A percentile compares a stretch with the other conserved stretches of the same genome.
Evolutionary conservation across 1,139 yeast species (phyloP).

Genomic region (Lodderomyces elongisporus): DNA sequence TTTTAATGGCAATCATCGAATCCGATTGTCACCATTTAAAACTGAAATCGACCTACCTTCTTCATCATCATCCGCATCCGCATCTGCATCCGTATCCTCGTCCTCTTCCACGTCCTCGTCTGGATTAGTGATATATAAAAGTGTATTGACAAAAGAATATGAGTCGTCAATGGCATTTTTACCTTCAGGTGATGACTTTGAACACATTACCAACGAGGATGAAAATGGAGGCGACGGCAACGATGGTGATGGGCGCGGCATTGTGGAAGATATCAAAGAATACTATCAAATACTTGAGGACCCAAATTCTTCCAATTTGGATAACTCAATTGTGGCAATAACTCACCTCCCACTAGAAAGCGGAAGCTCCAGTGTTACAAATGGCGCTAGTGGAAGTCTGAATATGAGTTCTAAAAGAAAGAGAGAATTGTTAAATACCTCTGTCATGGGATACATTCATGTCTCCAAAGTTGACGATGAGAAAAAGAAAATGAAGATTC

Average conservation of each 20-base stretch:
- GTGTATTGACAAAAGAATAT: conserved; percentile 33
- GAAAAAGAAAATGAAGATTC: conserved; percentile 62
- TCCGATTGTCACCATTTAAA: conserved; percentile 68
- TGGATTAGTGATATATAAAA: conserved; percentile 36
- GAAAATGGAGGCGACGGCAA: conserved; percentile 27
- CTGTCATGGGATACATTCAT: conserved; percentile 62
- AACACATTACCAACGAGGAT: conserved; percentile 22
- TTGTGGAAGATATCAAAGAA: conserved; percentile 29
- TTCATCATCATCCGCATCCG: too few relatives aligned
- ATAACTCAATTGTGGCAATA: conserved; percentile 70
- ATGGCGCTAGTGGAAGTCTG: conserved; percentile 51
- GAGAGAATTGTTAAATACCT: conserved; percentile 51
- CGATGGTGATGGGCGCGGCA: conserved; percentile 19
- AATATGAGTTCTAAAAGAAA: too few relatives aligned
- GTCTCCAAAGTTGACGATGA: conserved; percentile 55
- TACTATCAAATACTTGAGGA: conserved; percentile 22
- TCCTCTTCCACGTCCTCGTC: too few relatives aligned
- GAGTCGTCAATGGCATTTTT: conserved; percentile 36
- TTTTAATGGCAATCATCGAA: conserved; percentile 72
- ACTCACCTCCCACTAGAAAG: conserved; percentile 49
- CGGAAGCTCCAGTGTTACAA: conserved; percentile 47
- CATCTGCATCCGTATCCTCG: too few relatives aligned
- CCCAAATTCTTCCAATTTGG: conserved; percentile 53
- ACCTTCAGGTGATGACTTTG: conserved; percentile 44
- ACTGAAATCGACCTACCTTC: conserved; percentile 38